These are phyloP conservation scores for Amaranthus cruentus DNA, from an alignment of 148 eudicot species.

Conservation along the genomic window DNA sequence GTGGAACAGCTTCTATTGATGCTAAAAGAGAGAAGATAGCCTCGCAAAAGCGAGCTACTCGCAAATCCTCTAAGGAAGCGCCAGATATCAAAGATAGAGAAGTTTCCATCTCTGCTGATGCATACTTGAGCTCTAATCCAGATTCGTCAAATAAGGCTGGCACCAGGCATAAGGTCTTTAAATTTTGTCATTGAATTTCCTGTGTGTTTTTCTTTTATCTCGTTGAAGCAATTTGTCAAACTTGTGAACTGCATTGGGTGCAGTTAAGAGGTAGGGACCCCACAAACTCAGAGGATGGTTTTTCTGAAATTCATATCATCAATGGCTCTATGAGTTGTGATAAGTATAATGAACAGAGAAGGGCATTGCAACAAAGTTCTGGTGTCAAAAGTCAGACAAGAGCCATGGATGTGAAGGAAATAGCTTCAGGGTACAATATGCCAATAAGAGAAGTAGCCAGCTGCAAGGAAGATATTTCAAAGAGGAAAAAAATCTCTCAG, in stretches of 20 bases:
- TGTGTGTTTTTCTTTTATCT: not conserved
- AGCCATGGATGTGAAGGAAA: constrained; percentile 25
- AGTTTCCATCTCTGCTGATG: constrained; percentile 28
- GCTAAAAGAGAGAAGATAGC: constrained; percentile 36
- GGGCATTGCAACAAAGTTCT: constrained; percentile 28
- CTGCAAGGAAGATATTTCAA: constrained; percentile 28
- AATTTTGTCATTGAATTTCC: constrained; percentile 2
- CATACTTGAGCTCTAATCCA: constrained; percentile 20
- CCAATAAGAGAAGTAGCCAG: constrained; percentile 21
- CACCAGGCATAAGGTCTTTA: constrained; percentile 46
- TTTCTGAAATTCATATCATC: constrained; percentile 25
- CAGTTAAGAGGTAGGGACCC: constrained; percentile 44
- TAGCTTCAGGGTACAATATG: constrained; percentile 17
- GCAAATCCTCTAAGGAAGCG: constrained; percentile 38
- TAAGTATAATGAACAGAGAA: constrained; percentile 31
- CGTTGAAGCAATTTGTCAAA: constrained; percentile 16
- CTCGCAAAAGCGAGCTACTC: constrained; percentile 38
- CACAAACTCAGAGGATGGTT: constrained; percentile 29
- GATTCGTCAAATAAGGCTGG: constrained; percentile 28
- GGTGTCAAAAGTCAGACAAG: constrained; percentile 26
- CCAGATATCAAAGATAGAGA: constrained; percentile 33
- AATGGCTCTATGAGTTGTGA: constrained; percentile 24
- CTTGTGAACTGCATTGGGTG: constrained; percentile 21
- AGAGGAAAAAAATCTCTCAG: constrained; percentile 29
- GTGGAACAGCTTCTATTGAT: constrained; percentile 22